A percentile compares a stretch with the other conserved stretches of the same genome.
Evolutionary conservation across 345 rosid genomes (phyloP).

Genomic region (Euclidium syriacum): DNA sequence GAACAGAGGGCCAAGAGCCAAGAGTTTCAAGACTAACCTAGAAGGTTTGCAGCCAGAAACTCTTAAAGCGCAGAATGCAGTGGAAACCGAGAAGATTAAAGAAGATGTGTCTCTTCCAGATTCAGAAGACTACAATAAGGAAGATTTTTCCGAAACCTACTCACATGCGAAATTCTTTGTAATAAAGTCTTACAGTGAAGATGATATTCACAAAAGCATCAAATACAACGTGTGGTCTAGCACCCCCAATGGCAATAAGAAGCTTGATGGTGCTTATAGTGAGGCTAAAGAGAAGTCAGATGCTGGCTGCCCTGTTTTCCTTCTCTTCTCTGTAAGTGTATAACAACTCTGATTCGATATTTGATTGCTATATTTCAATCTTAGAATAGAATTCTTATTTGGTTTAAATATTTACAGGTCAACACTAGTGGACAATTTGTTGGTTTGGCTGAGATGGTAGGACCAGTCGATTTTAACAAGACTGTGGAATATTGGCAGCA

Average conservation of each 20-base stretch:
- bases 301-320: constrained; percentile 59
- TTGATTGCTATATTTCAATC: background rate
- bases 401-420: constrained; percentile 42
- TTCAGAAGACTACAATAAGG: constrained; percentile 41
- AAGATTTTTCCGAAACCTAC: constrained; percentile 49
- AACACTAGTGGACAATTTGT: constrained; percentile 82
- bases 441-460: constrained; percentile 81
- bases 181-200: constrained; percentile 77
- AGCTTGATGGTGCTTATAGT: constrained; percentile 58
- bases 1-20: constrained; percentile 76
- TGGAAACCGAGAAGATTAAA: constrained; percentile 16
- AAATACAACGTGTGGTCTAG: constrained; percentile 83
- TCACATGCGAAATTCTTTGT: constrained; percentile 59
- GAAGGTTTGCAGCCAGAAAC: constrained; percentile 28
- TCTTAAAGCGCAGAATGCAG: constrained; percentile 26
- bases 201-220: constrained; percentile 79
- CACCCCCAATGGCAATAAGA: constrained; percentile 71
- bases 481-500: constrained; percentile 82
- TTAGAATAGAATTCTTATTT: background rate
- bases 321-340: constrained; percentile 64
- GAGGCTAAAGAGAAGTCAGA: constrained; percentile 50
- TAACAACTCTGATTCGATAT: background rate
- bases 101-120: constrained; percentile 39
- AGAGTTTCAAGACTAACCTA: constrained; percentile 43
- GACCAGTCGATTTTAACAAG: constrained; percentile 62